A percentile compares a stretch with the other conserved stretches of the same genome.
phyloP scores from a whole-genome alignment of 2,329 filamentous ascomycete species.

The Orbilia ellipsospora region DNA sequence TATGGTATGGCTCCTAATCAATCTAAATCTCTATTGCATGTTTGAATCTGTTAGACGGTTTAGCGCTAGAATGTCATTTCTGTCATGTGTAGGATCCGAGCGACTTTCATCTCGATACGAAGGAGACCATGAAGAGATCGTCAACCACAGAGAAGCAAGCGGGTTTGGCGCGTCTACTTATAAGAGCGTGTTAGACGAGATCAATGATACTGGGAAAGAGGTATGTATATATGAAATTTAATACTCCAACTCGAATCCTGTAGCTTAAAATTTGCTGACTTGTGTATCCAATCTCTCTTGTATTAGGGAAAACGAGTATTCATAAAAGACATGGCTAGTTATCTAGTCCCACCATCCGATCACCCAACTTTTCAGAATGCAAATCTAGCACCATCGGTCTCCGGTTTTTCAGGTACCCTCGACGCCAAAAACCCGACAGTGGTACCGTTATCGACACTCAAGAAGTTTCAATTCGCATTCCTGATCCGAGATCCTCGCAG shows the following conservation, averaged over 20 bases:
- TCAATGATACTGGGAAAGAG: conserved; percentile 78
- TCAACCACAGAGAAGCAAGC: conserved; percentile 68
- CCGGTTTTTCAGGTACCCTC: conserved; percentile 58
- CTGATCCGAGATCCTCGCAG: conserved; percentile 94
- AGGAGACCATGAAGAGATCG: conserved; percentile 66
- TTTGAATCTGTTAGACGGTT: too few species aligned
- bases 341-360: conserved; percentile 80
- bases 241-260: not conserved
- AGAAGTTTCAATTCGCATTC: conserved; percentile 92
- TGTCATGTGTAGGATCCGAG: conserved; percentile 70
- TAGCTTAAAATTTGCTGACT: not conserved
- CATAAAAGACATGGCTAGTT: conserved; percentile 98
- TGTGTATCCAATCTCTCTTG: conserved; percentile 63
- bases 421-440: conserved; percentile 78
- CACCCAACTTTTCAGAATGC: conserved; percentile 68
- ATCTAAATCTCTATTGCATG: too few species aligned
- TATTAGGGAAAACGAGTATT: conserved; percentile 87
- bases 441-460: conserved; percentile 77
- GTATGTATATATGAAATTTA: conserved; percentile 66
- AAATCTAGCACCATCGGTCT: conserved; percentile 80
- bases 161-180: conserved; percentile 78
- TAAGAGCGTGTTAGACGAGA: conserved; percentile 78
- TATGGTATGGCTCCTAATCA: conserved; percentile 69
- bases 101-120: conserved; percentile 82
- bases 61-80: not conserved